Conservation (phyloP, 208 protist genomes). For the Leishmania aethiopica region DNA sequence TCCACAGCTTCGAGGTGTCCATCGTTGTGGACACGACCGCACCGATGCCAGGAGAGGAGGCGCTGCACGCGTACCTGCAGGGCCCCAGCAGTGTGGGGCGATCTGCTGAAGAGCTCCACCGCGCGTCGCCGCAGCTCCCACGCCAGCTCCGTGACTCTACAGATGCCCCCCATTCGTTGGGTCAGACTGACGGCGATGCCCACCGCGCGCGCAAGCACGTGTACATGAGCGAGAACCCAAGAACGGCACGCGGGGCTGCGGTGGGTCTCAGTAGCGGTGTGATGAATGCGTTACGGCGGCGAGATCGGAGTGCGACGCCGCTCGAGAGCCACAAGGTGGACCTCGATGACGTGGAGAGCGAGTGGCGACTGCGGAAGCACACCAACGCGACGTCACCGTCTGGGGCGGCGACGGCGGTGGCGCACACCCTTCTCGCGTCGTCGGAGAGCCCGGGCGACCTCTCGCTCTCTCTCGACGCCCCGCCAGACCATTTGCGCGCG, state of each 20-base stretch:
- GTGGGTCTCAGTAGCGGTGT: constrained; percentile 6
- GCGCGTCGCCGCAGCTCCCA: neutral
- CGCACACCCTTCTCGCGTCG: neutral
- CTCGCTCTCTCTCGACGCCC: constrained; percentile 20
- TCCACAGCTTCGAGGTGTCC: constrained; percentile 30
- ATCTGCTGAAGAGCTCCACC: constrained; percentile 16
- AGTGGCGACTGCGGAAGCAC: neutral
- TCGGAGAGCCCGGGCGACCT: neutral
- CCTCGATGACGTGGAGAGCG: neutral
- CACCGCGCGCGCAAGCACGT: neutral
- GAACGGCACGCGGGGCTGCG: neutral
- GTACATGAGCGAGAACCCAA: constrained; percentile 23
- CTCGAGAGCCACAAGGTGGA: neutral
- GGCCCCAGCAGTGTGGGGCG: constrained; percentile 17
- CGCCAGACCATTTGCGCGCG: constrained; percentile 27
- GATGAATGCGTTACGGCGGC: constrained; percentile 13
- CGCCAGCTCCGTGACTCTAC: neutral
- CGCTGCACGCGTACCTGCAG: constrained; percentile 7
- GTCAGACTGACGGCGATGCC: neutral
- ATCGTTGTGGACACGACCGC: constrained; percentile 52
- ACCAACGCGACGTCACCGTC: neutral
- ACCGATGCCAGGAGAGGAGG: constrained; percentile 23
- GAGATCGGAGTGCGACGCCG: neutral
- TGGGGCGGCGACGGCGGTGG: neutral
- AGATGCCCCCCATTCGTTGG: neutral